Base-by-base conservation (phyloP, 164 flowering plant genomes). In the Houttuynia cordata region DNA sequence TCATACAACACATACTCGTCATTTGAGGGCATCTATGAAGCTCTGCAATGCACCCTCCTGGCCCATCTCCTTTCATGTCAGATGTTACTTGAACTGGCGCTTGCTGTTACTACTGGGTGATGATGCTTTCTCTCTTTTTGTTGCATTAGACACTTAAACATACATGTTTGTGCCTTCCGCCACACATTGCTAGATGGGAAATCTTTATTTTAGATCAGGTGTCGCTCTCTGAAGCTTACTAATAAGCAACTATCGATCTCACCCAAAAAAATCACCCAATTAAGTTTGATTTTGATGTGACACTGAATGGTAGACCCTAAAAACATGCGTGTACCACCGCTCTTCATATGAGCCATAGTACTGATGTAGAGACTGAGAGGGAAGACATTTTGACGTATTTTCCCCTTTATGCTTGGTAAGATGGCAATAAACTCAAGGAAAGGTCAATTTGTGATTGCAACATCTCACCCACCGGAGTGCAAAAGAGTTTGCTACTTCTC, bases 1-100 rank as follows among this genome's bases (percentile, higher is more conserved):
- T 62, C 65, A 62, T 42, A 53, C 53, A 51, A 62, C 53, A 23
- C 64, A 53, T 23, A 30, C 6, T 34, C 49, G 19, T 62, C 49
- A 53, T 37, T 53, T 57, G 45, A 47, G 57, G 50, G 64, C 64
- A 62, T 53, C 57, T 62, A 21, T 39, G 64, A 45, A 56, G 45
- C 24, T 51, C 51, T 62, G 57, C 5, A 53, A 53, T 53, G 17
- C 53, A 37, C 25, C 53, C 34, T 14, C 57, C 55, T n/a, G n/a
- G n/a, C n/a, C n/a, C n/a, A n/a, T n/a, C n/a, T 53, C 34, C 57
- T 53, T 62, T 53, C 53, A 37, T 62, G 20, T 39, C 40, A 14
- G 47, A 49, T 24, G 53, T 30, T 62, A 17, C 49, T 51, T 53
- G 50, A 51, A 7, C 24, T 53, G 56, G 34, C 24, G 53, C 56